Evolutionary conservation across 192 early-diverging fungal genomes (phyloP).

Genomic region (Haplosporangium gracile): DNA sequence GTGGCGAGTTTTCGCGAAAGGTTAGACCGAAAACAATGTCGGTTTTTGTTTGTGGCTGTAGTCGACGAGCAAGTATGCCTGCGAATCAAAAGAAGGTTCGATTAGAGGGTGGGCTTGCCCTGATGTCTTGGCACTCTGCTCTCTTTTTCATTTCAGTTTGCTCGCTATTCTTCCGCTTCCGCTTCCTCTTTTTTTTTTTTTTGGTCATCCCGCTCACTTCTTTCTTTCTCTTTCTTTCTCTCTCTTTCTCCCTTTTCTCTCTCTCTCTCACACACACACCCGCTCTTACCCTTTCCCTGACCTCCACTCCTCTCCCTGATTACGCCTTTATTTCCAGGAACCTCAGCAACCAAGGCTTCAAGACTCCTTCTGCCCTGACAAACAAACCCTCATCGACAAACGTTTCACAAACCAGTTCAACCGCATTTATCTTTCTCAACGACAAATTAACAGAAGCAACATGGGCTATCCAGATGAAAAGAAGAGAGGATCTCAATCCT

Average conservation of each 20-base stretch:
- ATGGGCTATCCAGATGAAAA: constrained; percentile 44
- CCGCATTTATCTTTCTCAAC: background rate
- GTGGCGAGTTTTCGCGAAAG: background rate
- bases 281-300: background rate
- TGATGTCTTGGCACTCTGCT: constrained; percentile 15
- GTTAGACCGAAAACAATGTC: background rate
- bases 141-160: constrained; percentile 5
- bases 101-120: background rate
- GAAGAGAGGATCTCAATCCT: constrained; percentile 8
- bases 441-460: background rate
- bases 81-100: constrained; percentile 3
- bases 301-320: background rate
- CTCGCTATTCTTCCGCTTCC: background rate
- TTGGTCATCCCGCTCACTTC: background rate
- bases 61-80: background rate
- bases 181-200: background rate
- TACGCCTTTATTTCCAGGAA: background rate
- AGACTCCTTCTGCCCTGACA: background rate
- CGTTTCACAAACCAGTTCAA: background rate
- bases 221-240: constrained; percentile 4
- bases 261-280: background rate
- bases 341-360: background rate
- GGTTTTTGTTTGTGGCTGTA: constrained; percentile 14
- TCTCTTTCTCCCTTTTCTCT: constrained; percentile 1
- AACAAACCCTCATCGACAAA: background rate